Conservation (phyloP, 2,329 filamentous ascomycete genomes). For the Exophiala sp. region DNA sequence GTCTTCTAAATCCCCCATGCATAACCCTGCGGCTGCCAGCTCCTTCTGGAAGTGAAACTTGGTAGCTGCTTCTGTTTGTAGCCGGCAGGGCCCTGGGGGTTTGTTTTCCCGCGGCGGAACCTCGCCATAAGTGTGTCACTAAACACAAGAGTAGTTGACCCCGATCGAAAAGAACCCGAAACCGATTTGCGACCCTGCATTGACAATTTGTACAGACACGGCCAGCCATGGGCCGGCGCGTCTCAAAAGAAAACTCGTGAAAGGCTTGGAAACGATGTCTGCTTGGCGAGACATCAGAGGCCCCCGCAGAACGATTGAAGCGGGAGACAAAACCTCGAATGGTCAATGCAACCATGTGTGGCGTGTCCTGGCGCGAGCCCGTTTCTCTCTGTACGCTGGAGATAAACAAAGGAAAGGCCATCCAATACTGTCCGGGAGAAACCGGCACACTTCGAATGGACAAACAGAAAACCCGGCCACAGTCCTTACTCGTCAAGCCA, state of each 20-base stretch:
- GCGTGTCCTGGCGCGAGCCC: conserved; percentile 27
- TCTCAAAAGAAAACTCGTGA: conserved; percentile 2
- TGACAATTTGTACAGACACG: conserved; percentile 12
- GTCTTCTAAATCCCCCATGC: background rate
- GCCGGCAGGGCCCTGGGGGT: background rate
- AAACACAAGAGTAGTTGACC: background rate
- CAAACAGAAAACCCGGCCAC: conserved; percentile 9
- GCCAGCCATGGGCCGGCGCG: conserved; percentile 2
- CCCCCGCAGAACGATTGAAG: background rate
- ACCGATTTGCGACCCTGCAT: conserved; percentile 13
- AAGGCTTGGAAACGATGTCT: background rate
- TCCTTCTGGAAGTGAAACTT: no score
- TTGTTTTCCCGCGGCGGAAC: conserved; percentile 4
- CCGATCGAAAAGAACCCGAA: background rate
- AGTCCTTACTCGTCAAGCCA: conserved; percentile 18
- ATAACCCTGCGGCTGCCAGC: no score
- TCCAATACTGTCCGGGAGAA: conserved; percentile 21
- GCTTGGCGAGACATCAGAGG: background rate
- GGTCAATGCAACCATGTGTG: conserved; percentile 13
- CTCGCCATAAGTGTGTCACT: conserved; percentile 5
- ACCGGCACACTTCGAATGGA: conserved; percentile 22
- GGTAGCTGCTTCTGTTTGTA: background rate
- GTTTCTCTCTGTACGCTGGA: conserved; percentile 21
- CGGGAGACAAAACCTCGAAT: conserved; percentile 8
- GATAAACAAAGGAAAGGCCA: conserved; percentile 21